These are phyloP conservation scores for Backusella luteola DNA, from an alignment of 192 early-diverging fungal genomes.

Conservation along the genomic window DNA sequence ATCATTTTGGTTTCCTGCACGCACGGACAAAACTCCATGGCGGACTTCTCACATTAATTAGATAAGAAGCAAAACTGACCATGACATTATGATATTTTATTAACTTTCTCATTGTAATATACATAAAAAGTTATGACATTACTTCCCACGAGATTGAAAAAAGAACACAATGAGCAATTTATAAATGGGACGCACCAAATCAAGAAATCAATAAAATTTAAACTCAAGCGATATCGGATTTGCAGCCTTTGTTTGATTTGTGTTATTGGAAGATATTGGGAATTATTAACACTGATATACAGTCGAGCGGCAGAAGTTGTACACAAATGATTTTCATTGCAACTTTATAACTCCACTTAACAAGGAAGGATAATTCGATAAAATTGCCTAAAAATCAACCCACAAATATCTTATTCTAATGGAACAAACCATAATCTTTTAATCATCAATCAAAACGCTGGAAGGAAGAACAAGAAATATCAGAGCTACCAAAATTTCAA, in stretches of 20 bases:
- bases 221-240: neutral
- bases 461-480: neutral
- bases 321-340: neutral
- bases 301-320: neutral
- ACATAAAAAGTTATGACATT: neutral
- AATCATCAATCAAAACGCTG: neutral
- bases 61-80: neutral
- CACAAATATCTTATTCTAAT: neutral
- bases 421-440: neutral
- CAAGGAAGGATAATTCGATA: neutral
- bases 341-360: neutral
- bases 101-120: neutral
- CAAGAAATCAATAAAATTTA: conserved; percentile 1
- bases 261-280: neutral
- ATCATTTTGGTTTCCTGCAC: neutral
- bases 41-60: neutral
- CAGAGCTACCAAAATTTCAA: neutral
- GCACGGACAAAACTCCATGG: conserved; percentile 7
- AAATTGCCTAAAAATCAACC: neutral
- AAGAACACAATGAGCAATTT: neutral
- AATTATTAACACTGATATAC: neutral
- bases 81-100: neutral
- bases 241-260: neutral
- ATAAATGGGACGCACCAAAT: neutral
- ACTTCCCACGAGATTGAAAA: neutral